phyloP scores from a whole-genome alignment of 1,284 basidiomycete genomes.

The Tremellales sp. region DNA sequence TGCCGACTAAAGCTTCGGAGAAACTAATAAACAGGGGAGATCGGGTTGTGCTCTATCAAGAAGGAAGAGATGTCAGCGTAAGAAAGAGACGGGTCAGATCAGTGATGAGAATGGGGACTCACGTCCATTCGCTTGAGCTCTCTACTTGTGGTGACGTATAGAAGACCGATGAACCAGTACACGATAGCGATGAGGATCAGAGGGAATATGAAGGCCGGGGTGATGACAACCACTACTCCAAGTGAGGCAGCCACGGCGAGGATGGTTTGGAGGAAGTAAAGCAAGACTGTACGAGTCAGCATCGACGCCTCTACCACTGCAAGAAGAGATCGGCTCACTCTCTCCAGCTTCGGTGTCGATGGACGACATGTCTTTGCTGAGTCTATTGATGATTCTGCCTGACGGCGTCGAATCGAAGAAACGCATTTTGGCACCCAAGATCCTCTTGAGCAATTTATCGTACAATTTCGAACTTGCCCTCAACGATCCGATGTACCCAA shows the following conservation, averaged over 20 bases:
- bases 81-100: background rate
- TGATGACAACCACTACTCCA: conserved; percentile 41
- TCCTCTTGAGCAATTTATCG: conserved; percentile 32
- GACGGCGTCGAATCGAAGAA: conserved; percentile 50
- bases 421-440: conserved; percentile 46
- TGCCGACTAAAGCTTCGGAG: conserved; percentile 49
- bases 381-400: conserved; percentile 54
- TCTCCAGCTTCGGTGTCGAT: conserved; percentile 51
- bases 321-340: conserved; percentile 18
- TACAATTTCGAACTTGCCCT: conserved; percentile 40
- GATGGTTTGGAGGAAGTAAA: conserved; percentile 43
- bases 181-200: conserved; percentile 47
- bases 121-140: conserved; percentile 56
- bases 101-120: conserved; percentile 7
- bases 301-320: background rate
- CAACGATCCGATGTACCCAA: conserved; percentile 40
- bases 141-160: conserved; percentile 52
- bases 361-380: conserved; percentile 52
- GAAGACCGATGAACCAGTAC: conserved; percentile 48
- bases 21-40: conserved; percentile 58
- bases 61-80: background rate
- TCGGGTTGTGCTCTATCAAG: conserved; percentile 47
- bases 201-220: conserved; percentile 47
- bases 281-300: conserved; percentile 27
- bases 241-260: conserved; percentile 39